A percentile compares a stretch with the other conserved stretches of the same genome.
Evolutionary conservation across 140 eudicot genomes (phyloP).

Genomic region (Flaveria floridana): DNA sequence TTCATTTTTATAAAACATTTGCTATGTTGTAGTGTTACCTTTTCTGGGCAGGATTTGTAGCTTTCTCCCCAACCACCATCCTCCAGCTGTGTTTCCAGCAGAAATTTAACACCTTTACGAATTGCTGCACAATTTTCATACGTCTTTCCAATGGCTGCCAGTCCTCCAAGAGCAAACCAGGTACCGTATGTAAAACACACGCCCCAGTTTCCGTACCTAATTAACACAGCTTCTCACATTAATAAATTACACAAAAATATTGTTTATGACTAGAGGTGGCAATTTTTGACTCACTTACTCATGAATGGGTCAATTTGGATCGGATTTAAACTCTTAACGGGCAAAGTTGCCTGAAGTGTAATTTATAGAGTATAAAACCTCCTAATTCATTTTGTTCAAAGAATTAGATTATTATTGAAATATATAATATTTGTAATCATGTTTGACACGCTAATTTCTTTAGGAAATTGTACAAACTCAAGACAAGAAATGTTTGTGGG

Average conservation of each 20-base stretch:
- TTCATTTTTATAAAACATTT: neutral
- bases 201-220: conserved; percentile 84
- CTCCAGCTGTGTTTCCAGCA: conserved; percentile 46
- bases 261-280: neutral
- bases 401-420: neutral
- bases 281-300: neutral
- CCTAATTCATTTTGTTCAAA: neutral
- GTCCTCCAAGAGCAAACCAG: conserved; percentile 77
- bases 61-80: conserved; percentile 97
- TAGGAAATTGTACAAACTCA: neutral
- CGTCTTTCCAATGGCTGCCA: conserved; percentile 58
- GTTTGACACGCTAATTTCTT: neutral
- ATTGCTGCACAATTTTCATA: conserved; percentile 50
- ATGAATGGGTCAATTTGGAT: neutral
- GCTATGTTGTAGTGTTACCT: conserved; percentile 41
- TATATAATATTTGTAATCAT: neutral
- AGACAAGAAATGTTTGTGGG: neutral
- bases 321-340: neutral
- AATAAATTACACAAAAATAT: neutral
- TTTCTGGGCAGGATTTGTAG: conserved; percentile 68
- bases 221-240: conserved; percentile 6
- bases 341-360: neutral
- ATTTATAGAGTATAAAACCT: neutral
- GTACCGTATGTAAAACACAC: conserved; percentile 78
- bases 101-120: conserved; percentile 57